phyloP scores from a whole-genome alignment of 805 yeast genomes.

The Lipomyces japonicus region DNA sequence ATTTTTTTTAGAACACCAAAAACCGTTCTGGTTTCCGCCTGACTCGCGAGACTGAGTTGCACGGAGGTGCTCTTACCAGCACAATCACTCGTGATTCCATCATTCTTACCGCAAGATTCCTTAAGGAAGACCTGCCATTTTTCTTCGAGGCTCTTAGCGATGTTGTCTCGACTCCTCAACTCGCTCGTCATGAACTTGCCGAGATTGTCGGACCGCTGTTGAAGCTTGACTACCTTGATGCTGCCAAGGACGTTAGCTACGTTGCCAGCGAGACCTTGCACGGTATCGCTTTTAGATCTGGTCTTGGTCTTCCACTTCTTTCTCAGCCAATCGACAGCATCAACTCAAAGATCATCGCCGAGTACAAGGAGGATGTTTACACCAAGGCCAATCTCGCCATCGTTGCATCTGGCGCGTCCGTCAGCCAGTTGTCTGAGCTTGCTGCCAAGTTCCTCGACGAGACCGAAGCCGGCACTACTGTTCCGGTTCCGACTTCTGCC shows the following conservation, averaged over 20 bases:
- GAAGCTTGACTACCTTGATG: slow-evolving; percentile 54
- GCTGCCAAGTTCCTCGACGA: slow-evolving; percentile 54
- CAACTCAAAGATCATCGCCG: slow-evolving; percentile 60
- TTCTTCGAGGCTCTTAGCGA: slow-evolving; percentile 81
- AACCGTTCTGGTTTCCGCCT: slow-evolving; percentile 85
- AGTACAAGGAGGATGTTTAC: slow-evolving; percentile 64
- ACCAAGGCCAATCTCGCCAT: slow-evolving; percentile 67
- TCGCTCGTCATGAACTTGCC: slow-evolving; percentile 58
- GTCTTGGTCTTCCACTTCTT: slow-evolving; percentile 78
- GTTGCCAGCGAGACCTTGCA: slow-evolving; percentile 75
- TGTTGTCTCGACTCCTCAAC: slow-evolving; percentile 40
- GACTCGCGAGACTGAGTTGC: slow-evolving; percentile 88
- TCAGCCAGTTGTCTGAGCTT: slow-evolving; percentile 64
- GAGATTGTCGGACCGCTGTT: slow-evolving; percentile 84
- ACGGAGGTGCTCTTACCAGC: slow-evolving; percentile 78
- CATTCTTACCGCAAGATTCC: slow-evolving; percentile 73
- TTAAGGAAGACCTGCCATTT: slow-evolving; percentile 86
- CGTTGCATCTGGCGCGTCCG: slow-evolving; percentile 68
- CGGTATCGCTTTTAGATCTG: slow-evolving; percentile 76
- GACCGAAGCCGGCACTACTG: slow-evolving; percentile 55
- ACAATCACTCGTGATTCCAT: slow-evolving; percentile 78
- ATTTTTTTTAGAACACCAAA: slow-evolving; percentile 68
- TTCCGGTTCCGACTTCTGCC: slow-evolving; percentile 43
- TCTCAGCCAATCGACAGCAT: slow-evolving; percentile 61
- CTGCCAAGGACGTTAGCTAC: slow-evolving; percentile 50